Percentiles rank a stretch among this genome's conserved stretches.
These are phyloP conservation scores for Kernera saxatilis DNA, from an alignment of 345 rosid species.

Conservation along the genomic window DNA sequence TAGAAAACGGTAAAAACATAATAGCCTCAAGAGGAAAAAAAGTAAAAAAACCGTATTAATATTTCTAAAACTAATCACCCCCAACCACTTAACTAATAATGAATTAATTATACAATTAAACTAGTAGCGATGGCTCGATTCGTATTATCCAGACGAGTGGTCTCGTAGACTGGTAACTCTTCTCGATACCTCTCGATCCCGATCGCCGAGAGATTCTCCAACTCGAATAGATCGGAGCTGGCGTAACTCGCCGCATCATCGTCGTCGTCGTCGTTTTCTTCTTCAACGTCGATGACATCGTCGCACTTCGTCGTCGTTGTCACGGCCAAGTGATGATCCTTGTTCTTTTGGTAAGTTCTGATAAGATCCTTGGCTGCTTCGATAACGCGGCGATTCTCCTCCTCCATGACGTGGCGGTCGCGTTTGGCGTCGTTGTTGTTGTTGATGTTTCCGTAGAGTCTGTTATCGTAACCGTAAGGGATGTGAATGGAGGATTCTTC, in stretches of 20 bases:
- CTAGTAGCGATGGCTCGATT: slow-evolving; percentile 78
- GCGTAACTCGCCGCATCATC: slow-evolving; percentile 74
- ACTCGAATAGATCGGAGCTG: slow-evolving; percentile 89
- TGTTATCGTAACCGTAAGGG: slow-evolving; percentile 46
- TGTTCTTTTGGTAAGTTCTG: slow-evolving; percentile 55
- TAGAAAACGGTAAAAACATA: slow-evolving; percentile 17
- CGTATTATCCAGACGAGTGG: slow-evolving; percentile 57
- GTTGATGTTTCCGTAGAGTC: slow-evolving; percentile 5
- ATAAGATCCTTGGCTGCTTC: slow-evolving; percentile 66
- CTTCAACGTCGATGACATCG: neutral
- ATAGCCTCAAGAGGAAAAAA: neutral
- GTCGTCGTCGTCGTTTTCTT: slow-evolving; percentile 34
- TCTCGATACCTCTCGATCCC: slow-evolving; percentile 69
- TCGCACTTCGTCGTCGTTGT: neutral
- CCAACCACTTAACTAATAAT: slow-evolving; percentile 39
- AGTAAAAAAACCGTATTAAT: slow-evolving; percentile 17
- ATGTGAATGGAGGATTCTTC: slow-evolving; percentile 43
- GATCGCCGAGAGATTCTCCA: slow-evolving; percentile 75
- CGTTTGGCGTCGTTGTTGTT: slow-evolving; percentile 1
- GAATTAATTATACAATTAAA: slow-evolving; percentile 45
- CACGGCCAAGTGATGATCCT: slow-evolving; percentile 15
- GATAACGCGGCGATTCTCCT: slow-evolving; percentile 55
- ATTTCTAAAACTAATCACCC: slow-evolving; percentile 41
- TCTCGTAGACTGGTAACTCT: slow-evolving; percentile 93
- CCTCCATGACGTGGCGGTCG: slow-evolving; percentile 30